phyloP scores from a whole-genome alignment of 2,329 filamentous ascomycete species.

The Pseudogymnoascus sp. region DNA sequence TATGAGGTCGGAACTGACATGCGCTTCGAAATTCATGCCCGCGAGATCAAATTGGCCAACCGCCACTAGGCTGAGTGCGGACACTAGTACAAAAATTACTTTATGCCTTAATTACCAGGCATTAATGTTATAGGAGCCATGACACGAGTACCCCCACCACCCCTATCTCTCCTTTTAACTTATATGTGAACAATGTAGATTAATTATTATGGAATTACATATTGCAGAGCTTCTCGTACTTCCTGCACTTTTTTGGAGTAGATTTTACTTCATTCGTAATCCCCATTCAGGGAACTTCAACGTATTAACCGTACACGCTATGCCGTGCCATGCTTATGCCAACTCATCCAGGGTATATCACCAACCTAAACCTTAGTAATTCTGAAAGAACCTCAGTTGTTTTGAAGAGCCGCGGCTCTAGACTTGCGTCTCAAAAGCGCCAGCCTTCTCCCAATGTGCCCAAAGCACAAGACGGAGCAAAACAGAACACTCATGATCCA shows the following conservation, averaged over 20 bases:
- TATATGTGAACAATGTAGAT: slow-evolving; percentile 1
- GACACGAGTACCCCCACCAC: not conserved
- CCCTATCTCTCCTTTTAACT: not conserved
- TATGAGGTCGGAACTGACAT: slow-evolving; percentile 6
- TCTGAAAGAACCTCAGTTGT: not conserved
- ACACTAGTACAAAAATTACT: not conserved
- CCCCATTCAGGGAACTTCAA: not conserved
- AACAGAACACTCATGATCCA: slow-evolving; percentile 94
- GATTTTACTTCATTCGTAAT: not conserved
- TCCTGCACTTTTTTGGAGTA: not conserved
- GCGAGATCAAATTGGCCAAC: slow-evolving; percentile 8
- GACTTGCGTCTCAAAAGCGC: slow-evolving; percentile 38
- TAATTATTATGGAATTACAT: slow-evolving; percentile 7
- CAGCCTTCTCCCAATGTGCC: slow-evolving; percentile 81
- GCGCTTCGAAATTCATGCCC: slow-evolving; percentile 8
- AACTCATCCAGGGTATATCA: slow-evolving; percentile 7
- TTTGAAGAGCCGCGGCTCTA: not conserved
- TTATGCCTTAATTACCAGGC: not conserved
- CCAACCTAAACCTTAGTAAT: not conserved
- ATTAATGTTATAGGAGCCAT: not conserved
- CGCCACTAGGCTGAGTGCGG: slow-evolving; percentile 7
- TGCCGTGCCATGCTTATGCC: not conserved
- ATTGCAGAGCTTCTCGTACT: not conserved
- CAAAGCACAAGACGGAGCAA: slow-evolving; percentile 91
- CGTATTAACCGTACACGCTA: not conserved